Evolutionary conservation across 2,329 filamentous ascomycete genomes (phyloP), one percentile per base, ranked within the genome.

Genomic region (Fusarium sp.): DNA sequence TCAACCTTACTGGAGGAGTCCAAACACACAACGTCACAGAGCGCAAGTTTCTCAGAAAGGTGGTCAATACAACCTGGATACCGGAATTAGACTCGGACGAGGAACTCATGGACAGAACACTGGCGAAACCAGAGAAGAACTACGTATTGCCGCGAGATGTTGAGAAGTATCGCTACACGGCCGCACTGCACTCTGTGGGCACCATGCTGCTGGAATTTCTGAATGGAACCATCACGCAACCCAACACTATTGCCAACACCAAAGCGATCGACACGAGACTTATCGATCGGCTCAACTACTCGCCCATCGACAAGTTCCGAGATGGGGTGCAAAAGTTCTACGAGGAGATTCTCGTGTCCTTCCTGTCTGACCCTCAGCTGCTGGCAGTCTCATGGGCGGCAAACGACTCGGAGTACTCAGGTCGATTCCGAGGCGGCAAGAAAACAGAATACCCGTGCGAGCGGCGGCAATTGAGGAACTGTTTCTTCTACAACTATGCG

Each of bases 301-400:
- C 71, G 0, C 59, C 68, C 5, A 41, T 67, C 5, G 15, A 44
- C 4, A 39, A 71, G 29, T 71, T 71, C 5, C 34, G 40, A 5
- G 38, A 49, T 0, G 60, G 70, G 43, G 7, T 71, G 2, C 67
- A 70, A 19, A 50, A 54, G n/a, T 66, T 71, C 7, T 70, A 71
- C 7, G 69, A 71, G n/a, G 68, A 71, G 7, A 70, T 71, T 10
- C 15, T 71, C 1, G 6, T 71, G 6, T 71, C 69, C 3, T 58
- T 71, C 39, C 46, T 71, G 25, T 71, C 69, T 0, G 61, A 71
- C 42, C 69, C 69, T 10, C 67, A 69, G 34, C 65, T 71, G 53
- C 56, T 70, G 15, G 52, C 47, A 8, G 69, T 71, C 2, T 70
- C 69, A 2, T 71, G 69, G 69, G 69, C 69, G 7, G 53, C 31